phyloP scores from a whole-genome alignment of 164 flowering plant species.

The Tetrastigma voinierianum region DNA sequence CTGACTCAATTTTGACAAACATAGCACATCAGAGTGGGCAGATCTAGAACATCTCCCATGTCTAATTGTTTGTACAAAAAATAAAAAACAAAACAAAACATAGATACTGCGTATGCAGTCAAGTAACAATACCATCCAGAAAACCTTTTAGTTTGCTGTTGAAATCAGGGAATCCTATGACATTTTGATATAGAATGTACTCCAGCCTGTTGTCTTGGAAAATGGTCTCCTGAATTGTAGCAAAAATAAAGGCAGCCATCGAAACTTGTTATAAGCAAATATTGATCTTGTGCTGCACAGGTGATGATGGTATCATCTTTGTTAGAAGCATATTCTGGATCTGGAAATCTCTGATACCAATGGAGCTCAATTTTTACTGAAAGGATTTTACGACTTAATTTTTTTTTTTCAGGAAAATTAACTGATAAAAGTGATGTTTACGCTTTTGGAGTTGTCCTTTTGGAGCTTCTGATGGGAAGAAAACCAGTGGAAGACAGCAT shows the following conservation, averaged over 20 bases:
- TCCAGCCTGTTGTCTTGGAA: not conserved
- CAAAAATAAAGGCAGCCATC: not conserved
- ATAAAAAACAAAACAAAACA: too few relatives aligned
- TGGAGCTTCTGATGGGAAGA: slow-evolving; percentile 86
- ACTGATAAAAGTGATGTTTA: slow-evolving; percentile 97
- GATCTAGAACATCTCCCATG: not conserved
- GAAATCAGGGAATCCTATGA: not conserved
- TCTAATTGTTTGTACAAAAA: not conserved
- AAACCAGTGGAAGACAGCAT: slow-evolving; percentile 67
- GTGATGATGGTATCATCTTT: not conserved
- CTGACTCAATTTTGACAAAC: not conserved
- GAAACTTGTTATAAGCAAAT: not conserved
- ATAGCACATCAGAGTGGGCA: too few relatives aligned
- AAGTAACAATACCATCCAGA: too few relatives aligned
- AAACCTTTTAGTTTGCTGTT: not conserved
- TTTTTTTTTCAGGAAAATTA: slow-evolving; percentile 58
- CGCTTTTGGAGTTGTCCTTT: slow-evolving; percentile 85
- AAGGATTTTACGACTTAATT: not conserved
- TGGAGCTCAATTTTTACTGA: not conserved
- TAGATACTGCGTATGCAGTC: too few relatives aligned
- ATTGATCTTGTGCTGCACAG: not conserved
- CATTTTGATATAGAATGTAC: not conserved
- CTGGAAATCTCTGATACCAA: not conserved
- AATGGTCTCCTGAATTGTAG: not conserved
- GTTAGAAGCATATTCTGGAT: not conserved